phyloP scores from a whole-genome alignment of 2,329 filamentous ascomycete species.

The Fusarium sp. region DNA sequence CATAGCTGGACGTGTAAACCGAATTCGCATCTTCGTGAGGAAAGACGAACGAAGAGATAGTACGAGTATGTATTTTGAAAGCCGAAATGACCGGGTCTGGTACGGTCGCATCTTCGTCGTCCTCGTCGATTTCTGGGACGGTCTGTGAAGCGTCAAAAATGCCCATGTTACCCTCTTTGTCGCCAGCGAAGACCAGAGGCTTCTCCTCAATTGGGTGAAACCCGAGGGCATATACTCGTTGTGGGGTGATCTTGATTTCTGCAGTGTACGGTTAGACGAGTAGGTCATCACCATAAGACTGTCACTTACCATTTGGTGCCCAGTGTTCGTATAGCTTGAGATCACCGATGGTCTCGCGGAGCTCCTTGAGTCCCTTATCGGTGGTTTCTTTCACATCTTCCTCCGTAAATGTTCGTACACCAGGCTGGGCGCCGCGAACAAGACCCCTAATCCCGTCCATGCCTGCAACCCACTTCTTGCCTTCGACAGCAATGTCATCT shows the following conservation, averaged over 20 bases:
- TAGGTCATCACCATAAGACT: background rate
- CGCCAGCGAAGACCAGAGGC: slow-evolving; percentile 89
- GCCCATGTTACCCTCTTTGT: slow-evolving; percentile 91
- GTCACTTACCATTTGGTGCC: slow-evolving; percentile 76
- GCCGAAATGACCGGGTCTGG: slow-evolving; percentile 85
- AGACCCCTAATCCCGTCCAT: slow-evolving; percentile 72
- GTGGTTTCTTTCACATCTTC: slow-evolving; percentile 84
- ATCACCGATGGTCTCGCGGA: slow-evolving; percentile 81
- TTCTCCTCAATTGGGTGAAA: slow-evolving; percentile 92
- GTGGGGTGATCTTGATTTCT: slow-evolving; percentile 93
- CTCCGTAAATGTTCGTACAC: slow-evolving; percentile 86
- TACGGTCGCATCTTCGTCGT: slow-evolving; percentile 75
- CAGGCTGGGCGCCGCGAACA: slow-evolving; percentile 77
- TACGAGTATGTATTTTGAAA: slow-evolving; percentile 89
- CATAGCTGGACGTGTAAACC: slow-evolving; percentile 89
- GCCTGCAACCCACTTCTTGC: slow-evolving; percentile 78
- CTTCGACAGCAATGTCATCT: slow-evolving; percentile 82
- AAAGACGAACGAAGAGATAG: slow-evolving; percentile 87
- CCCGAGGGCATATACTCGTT: slow-evolving; percentile 85
- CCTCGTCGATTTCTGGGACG: slow-evolving; percentile 68
- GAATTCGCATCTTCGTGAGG: slow-evolving; percentile 77
- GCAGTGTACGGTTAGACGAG: background rate
- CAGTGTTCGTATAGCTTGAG: slow-evolving; percentile 86
- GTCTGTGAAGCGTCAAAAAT: slow-evolving; percentile 89
- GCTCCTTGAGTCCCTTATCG: slow-evolving; percentile 77